phyloP scores from a whole-genome alignment of 2,329 filamentous ascomycete species.

The Thielaviopsis punctulata region DNA sequence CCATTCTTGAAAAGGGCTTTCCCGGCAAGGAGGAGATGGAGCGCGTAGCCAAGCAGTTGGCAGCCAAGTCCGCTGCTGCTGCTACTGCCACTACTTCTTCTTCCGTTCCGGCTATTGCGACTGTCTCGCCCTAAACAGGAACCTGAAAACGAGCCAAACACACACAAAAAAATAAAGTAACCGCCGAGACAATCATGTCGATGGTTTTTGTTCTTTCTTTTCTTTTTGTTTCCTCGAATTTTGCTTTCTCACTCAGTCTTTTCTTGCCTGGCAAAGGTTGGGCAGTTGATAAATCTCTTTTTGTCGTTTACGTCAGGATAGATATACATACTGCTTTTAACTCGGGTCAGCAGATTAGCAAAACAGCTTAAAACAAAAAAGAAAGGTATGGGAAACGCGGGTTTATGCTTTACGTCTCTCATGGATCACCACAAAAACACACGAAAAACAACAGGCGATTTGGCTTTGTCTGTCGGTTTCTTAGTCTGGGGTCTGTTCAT shows the following conservation, averaged over 20 bases:
- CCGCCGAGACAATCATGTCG: background rate
- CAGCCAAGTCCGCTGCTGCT: background rate
- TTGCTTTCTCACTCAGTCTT: background rate
- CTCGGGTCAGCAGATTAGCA: background rate
- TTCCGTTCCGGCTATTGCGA: background rate
- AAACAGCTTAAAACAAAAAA: background rate
- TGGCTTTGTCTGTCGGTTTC: background rate
- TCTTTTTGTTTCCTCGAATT: background rate
- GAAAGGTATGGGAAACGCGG: background rate
- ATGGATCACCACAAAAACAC: too few species aligned
- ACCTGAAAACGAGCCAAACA: background rate
- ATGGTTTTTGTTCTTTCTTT: background rate
- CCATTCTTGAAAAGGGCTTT: slow-evolving; percentile 32
- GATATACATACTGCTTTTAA: background rate
- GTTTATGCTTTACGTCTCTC: too few species aligned
- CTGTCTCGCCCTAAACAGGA: background rate
- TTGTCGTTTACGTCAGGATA: background rate
- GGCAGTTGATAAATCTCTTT: background rate
- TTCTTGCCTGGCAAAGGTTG: background rate
- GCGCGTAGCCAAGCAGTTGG: slow-evolving; percentile 1
- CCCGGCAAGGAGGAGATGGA: slow-evolving; percentile 15
- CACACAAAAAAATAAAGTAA: background rate
- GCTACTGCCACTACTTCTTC: background rate
- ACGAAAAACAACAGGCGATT: background rate
- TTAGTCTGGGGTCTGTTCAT: background rate